Percentiles rank a stretch among this genome's conserved stretches.
These are phyloP conservation scores for Diaporthe sp. DNA, from an alignment of 2,329 filamentous ascomycete genomes.

Conservation along the genomic window DNA sequence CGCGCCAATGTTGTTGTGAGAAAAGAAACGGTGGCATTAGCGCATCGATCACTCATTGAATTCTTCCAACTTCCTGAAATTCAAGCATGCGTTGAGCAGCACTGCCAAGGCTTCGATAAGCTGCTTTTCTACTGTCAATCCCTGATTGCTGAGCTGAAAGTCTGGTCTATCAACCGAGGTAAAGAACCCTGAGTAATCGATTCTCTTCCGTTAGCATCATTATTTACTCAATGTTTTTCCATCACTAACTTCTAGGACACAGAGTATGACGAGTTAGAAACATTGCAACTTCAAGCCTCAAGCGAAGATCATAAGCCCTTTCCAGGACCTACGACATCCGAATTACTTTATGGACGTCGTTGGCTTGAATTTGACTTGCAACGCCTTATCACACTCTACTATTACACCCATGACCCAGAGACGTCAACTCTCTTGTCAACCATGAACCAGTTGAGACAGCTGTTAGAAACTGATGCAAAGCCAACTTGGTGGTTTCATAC, in stretches of 20 bases:
- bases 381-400: neutral
- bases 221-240: too few species aligned
- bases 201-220: too few species aligned
- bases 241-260: too few species aligned
- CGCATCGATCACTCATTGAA: constrained; percentile 21
- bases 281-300: too few species aligned
- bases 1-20: neutral
- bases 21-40: neutral
- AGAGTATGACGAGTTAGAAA: neutral
- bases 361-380: neutral
- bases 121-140: constrained; percentile 1
- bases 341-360: too few species aligned
- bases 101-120: constrained; percentile 10
- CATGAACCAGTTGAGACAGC: neutral
- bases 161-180: neutral
- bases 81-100: neutral
- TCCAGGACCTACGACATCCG: too few species aligned
- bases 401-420: neutral
- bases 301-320: too few species aligned
- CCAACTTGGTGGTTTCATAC: neutral
- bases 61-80: constrained; percentile 7
- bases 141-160: neutral
- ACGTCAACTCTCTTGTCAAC: neutral
- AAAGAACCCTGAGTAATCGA: too few species aligned
- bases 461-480: fast-evolving